Evolutionary conservation across 2,329 filamentous ascomycete genomes (phyloP).

Genomic region (Curvularia verruculosa): DNA sequence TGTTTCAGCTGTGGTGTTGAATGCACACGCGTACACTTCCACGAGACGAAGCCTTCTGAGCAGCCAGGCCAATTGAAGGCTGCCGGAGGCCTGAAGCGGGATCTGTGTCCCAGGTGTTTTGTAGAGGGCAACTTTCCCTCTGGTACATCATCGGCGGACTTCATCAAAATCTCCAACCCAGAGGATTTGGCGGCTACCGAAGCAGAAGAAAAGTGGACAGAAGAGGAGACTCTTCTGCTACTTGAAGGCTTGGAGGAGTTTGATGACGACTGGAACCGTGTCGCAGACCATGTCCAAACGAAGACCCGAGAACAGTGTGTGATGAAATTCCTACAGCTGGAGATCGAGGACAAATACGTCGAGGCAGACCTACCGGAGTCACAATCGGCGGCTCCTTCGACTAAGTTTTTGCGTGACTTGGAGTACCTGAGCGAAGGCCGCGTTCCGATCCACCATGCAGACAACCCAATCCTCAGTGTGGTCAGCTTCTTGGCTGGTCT

Average conservation of each 20-base stretch:
- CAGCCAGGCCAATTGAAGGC: conserved; percentile 58
- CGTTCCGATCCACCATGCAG: conserved; percentile 86
- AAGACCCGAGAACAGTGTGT: conserved; percentile 95
- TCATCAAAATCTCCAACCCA: conserved; percentile 88
- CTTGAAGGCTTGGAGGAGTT: conserved; percentile 91
- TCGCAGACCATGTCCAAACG: conserved; percentile 89
- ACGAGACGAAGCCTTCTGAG: conserved; percentile 68
- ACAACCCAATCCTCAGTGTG: conserved; percentile 96
- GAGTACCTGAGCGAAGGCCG: conserved; percentile 74
- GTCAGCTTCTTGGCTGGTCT: conserved; percentile 92
- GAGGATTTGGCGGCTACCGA: conserved; percentile 79
- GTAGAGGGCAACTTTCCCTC: conserved; percentile 81
- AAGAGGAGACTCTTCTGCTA: conserved; percentile 85
- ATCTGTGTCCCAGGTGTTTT: conserved; percentile 91
- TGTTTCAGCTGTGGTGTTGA: conserved; percentile 94
- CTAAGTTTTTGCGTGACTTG: conserved; percentile 55
- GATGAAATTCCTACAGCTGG: conserved; percentile 91
- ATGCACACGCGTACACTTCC: conserved; percentile 75
- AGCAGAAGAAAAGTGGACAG: conserved; percentile 86
- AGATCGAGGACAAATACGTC: conserved; percentile 96
- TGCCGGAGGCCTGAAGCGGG: conserved; percentile 70
- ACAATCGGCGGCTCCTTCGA: conserved; percentile 53
- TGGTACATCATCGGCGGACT: conserved; percentile 79
- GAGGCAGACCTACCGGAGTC: conserved; percentile 71
- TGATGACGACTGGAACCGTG: conserved; percentile 93